Percentiles rank a stretch among this genome's conserved stretches.
Evolutionary conservation across 2,329 filamentous ascomycete species (phyloP).

Genomic region (Gliomastix tumulicola): DNA sequence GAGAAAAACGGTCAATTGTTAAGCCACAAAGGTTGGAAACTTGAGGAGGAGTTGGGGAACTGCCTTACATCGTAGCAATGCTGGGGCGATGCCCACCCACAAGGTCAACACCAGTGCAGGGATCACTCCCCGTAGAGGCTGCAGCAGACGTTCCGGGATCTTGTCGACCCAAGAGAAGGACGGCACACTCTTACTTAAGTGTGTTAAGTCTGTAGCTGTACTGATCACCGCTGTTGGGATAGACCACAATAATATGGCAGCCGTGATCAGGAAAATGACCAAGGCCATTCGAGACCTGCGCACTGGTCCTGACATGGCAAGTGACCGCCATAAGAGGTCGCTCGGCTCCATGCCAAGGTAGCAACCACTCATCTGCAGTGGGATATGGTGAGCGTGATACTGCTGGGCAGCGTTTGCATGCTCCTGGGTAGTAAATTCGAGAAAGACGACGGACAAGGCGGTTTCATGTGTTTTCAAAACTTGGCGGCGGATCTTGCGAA

Average conservation of each 20-base stretch:
- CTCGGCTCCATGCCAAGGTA: constrained; percentile 75
- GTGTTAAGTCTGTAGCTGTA: constrained; percentile 75
- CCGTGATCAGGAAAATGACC: constrained; percentile 65
- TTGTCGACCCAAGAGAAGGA: constrained; percentile 67
- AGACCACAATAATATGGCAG: constrained; percentile 81
- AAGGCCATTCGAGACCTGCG: constrained; percentile 63
- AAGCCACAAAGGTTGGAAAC: neutral
- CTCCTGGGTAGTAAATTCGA: constrained; percentile 78
- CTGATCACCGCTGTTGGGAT: constrained; percentile 72
- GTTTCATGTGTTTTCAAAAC: neutral
- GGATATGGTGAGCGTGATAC: constrained; percentile 77
- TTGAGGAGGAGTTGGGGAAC: no score
- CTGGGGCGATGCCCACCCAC: constrained; percentile 78
- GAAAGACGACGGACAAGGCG: constrained; percentile 71
- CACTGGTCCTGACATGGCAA: constrained; percentile 83
- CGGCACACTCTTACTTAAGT: constrained; percentile 56
- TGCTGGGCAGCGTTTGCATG: constrained; percentile 85
- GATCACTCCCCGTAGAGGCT: constrained; percentile 77
- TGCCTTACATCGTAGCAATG: constrained; percentile 61
- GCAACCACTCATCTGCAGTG: constrained; percentile 78
- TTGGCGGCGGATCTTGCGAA: constrained; percentile 52
- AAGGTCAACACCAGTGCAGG: constrained; percentile 73
- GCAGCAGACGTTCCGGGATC: constrained; percentile 65
- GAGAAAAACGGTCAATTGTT: neutral
- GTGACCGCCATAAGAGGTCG: constrained; percentile 82